phyloP scores from a whole-genome alignment of 495 filamentous ascomycete genomes.

The Hypoxylon perforatum region DNA sequence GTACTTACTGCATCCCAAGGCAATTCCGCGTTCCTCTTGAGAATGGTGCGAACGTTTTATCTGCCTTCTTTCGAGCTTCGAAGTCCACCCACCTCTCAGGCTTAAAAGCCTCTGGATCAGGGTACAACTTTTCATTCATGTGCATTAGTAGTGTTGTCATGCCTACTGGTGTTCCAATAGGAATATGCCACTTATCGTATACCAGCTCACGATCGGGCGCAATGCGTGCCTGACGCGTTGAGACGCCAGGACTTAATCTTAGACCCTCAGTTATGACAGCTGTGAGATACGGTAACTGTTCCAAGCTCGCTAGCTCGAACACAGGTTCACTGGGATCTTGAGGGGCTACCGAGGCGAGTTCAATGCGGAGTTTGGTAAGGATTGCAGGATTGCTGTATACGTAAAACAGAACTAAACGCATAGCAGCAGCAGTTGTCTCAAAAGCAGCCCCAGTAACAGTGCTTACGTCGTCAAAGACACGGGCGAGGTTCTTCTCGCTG shows the following conservation, averaged over 20 bases:
- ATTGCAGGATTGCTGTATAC: constrained; percentile 11
- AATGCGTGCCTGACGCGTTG: constrained; percentile 50
- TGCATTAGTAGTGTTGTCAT: constrained; percentile 52
- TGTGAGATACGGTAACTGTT: constrained; percentile 48
- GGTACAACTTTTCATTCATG: constrained; percentile 42
- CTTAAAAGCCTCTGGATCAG: constrained; percentile 46
- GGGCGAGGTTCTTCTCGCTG: too few species aligned
- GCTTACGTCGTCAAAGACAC: too few species aligned
- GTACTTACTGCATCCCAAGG: constrained; percentile 20
- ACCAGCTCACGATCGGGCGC: constrained; percentile 38
- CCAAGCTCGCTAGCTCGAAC: constrained; percentile 21
- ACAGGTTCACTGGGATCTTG: not conserved
- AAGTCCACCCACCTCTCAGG: constrained; percentile 54
- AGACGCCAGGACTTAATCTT: constrained; percentile 44
- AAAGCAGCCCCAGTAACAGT: too few species aligned
- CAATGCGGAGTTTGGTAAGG: constrained; percentile 24
- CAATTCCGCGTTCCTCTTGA: constrained; percentile 26
- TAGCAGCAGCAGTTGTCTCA: too few species aligned
- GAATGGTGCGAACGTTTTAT: constrained; percentile 34
- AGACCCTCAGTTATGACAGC: constrained; percentile 50
- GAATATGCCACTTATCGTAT: constrained; percentile 56
- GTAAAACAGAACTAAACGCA: too few species aligned
- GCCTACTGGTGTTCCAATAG: constrained; percentile 48
- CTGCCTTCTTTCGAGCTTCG: not conserved
- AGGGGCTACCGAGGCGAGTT: constrained; percentile 11